Evolutionary conservation across 2,329 filamentous ascomycete species (phyloP), one percentile per base, ranked within the genome.

Genomic region (Mollisia scopiformis): DNA sequence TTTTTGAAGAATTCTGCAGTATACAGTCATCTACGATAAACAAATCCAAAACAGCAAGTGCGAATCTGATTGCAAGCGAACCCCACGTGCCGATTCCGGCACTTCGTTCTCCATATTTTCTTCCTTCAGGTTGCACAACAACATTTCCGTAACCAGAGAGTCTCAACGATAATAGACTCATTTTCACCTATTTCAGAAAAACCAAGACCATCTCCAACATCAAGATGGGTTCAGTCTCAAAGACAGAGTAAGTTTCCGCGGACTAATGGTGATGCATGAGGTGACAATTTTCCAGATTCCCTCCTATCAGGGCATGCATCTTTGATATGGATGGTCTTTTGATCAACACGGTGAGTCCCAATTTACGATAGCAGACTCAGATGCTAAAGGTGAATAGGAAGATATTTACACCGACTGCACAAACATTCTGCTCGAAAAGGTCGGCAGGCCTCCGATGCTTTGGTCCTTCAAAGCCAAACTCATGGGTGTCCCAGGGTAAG

Each of bases 251-350:
- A 33, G 55, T 55, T 52, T 46, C 23, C 31, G 19, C 31, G 31
- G 23, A 21, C 43, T 33, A 25, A 27, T 49, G 13, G 6, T 14
- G 14, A 21, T 31, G 46, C 57, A 31, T 58, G 6, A 47, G 21
- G 10, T 47, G 43, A 47, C 37, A 25, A 31, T 35, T 47, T 25
- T 30, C n/a, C 71, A 91, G 89, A 73, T 88, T 92, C 76, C 89
- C 91, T 25, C 87, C 89, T 54, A 83, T 97, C 62, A 85, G 92
- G 69, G 94, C 94, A 68, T 97, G 93, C 76, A 88, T 98, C 67
- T 98, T 98, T 76, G 94, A 98, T 81, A 97, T 97, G 93, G 94
- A 98, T 77, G 94, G 94, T 64, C 88, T 98, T 39, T 86, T 98
- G 19, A 91, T 98, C 74, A 88, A 97, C 77, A 93, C 91, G 33